Conservation (phyloP, 2,329 filamentous ascomycete genomes). For the Phialemoniopsis sp. region DNA sequence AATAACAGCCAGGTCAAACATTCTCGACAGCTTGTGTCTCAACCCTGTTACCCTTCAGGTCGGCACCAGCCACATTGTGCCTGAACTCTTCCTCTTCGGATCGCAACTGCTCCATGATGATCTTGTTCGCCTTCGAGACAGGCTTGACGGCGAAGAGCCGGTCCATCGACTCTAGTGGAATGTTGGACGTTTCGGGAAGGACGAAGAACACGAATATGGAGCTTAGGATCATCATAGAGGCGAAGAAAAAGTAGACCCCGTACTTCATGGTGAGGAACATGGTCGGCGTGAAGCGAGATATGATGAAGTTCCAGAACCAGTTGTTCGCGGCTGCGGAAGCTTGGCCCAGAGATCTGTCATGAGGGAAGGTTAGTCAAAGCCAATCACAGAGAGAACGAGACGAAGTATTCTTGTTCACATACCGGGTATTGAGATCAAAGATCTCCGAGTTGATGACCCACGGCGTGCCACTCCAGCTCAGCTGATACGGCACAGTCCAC, state of each 20-base stretch:
- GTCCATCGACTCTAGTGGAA: constrained; percentile 64
- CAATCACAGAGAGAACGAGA: too few relatives aligned
- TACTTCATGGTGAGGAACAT: constrained; percentile 57
- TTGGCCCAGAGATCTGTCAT: constrained; percentile 62
- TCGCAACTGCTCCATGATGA: constrained; percentile 31
- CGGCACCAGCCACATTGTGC: too few relatives aligned
- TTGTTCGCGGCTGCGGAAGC: constrained; percentile 68
- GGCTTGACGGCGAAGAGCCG: constrained; percentile 39
- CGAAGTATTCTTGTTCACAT: too few relatives aligned
- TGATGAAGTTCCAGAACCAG: constrained; percentile 71
- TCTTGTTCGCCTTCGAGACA: background rate
- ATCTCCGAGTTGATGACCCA: too few relatives aligned
- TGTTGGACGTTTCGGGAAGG: constrained; percentile 61
- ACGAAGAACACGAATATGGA: constrained; percentile 58
- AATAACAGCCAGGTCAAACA: too few relatives aligned
- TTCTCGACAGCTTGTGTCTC: too few relatives aligned
- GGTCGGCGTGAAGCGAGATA: constrained; percentile 62
- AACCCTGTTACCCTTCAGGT: too few relatives aligned
- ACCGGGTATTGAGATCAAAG: too few relatives aligned
- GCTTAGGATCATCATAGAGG: constrained; percentile 54
- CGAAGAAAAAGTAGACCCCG: constrained; percentile 68
- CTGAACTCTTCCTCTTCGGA: constrained; percentile 20
- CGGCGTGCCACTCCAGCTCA: constrained; percentile 57
- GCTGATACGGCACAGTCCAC: constrained; percentile 31
- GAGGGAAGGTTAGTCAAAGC: too few relatives aligned